A percentile compares a stretch with the other conserved stretches of the same genome.
phyloP scores from a whole-genome alignment of 2,329 filamentous ascomycete species.

The Aspergillus sp. region DNA sequence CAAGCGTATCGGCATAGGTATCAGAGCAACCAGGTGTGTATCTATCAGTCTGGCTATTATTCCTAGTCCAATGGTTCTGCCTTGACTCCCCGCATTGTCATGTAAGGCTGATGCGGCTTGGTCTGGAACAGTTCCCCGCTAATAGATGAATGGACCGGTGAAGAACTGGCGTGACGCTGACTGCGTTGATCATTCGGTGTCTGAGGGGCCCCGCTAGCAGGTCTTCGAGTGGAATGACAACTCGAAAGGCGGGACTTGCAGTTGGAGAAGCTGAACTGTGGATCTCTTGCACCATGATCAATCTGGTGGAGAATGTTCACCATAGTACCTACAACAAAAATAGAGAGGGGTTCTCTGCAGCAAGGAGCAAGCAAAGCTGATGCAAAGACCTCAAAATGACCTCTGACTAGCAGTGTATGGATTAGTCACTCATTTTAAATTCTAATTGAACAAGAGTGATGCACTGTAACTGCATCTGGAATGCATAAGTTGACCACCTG shows the following conservation, averaged over 20 bases:
- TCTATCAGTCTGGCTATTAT: too few species aligned
- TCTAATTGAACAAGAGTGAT: too few species aligned
- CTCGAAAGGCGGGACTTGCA: not conserved
- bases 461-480: too few species aligned
- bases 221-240: not conserved
- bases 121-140: not conserved
- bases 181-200: not conserved
- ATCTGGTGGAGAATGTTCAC: not conserved
- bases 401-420: too few species aligned
- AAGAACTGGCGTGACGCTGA: not conserved
- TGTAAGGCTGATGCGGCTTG: not conserved
- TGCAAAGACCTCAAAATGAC: too few species aligned
- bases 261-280: not conserved
- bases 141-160: not conserved
- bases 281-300: not conserved
- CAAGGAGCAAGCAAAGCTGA: not conserved
- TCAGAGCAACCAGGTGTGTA: too few species aligned
- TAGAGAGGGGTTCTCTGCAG: not conserved
- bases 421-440: too few species aligned
- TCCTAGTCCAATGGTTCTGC: too few species aligned
- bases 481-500: too few species aligned
- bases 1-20: too few species aligned
- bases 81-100: too few species aligned
- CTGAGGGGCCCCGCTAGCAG: not conserved
- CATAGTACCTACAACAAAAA: not conserved